Base-by-base conservation (phyloP, 1,284 basidiomycete genomes). In the Sparassis latifolia region DNA sequence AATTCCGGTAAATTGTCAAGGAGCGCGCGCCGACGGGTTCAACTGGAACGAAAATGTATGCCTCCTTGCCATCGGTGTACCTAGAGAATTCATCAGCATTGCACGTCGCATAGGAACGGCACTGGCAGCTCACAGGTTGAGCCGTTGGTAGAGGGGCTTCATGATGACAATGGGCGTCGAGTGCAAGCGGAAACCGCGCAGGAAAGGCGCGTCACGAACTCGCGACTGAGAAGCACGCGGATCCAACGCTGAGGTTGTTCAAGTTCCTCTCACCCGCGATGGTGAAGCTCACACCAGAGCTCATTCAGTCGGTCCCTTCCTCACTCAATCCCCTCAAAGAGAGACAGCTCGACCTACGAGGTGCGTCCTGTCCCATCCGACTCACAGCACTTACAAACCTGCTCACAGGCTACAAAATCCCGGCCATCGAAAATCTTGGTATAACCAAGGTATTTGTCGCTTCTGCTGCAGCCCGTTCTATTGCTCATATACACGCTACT, bases 371-470 rank as follows among this genome's bases (percentile, higher is more conserved):
- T 44, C 49, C 49, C 55, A 43, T 51, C 40, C 56, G 50, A 42
- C 30, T 52, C 52, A 45, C 52, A 52, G 50, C 58, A 62, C 61
- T 68, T 58, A 58, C 64, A 60, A 63, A 65, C 53, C 54, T 38
- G 52, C 55, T 64, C 64, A 60, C 67, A 96, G 93, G 94, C 53
- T 90, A 92, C 71, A 96, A 95, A 80, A 97, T 99, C 64, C 93
- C 95, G 43, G 85, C 91, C 48, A 99, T 99, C 66, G 97, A 99
- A 84, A 99, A 99, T 77, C 79, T 99, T 61, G 97, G 95, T 75
- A 93, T 97, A 64, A 97, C 91, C 69, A 92, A 79, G 81, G 94
- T 82, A 72, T 68, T 74, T 76, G 63, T 51, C 38, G 47, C 52
- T 58, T 44, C 44, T 45, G 47, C 45, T 50, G 31, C 43, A 47